Evolutionary conservation across 2,329 filamentous ascomycete species (phyloP).

Genomic region (Colletotrichum camelliae): DNA sequence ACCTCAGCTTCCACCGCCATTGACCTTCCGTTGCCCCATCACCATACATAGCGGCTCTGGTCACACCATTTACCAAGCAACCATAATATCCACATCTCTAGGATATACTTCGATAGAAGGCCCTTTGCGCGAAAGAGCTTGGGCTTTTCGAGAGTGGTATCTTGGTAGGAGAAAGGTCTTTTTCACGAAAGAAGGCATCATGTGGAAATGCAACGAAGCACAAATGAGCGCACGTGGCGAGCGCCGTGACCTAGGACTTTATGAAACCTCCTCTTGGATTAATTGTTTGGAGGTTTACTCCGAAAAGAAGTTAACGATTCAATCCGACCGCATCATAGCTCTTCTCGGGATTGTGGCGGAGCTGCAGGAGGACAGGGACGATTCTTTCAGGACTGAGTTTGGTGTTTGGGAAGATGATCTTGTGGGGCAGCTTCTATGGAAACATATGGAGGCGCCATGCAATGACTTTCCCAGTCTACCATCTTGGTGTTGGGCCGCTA

Average conservation of each 20-base stretch:
- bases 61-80: background rate
- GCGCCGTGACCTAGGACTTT: background rate
- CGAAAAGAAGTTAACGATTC: background rate
- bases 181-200: background rate
- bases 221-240: fast-evolving
- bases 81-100: too few species aligned
- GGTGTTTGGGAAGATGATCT: background rate
- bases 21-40: background rate
- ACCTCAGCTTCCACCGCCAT: too few species aligned
- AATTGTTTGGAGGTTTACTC: fast-evolving
- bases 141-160: background rate
- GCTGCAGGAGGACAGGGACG: background rate
- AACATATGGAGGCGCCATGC: fast-evolving
- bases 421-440: background rate
- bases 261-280: background rate
- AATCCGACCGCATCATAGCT: background rate
- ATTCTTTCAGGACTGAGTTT: background rate
- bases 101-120: too few species aligned
- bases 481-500: background rate
- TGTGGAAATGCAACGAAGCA: background rate
- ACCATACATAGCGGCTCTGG: background rate
- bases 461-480: fast-evolving
- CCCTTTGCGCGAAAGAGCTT: background rate
- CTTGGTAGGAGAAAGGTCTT: background rate
- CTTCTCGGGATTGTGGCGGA: background rate